phyloP scores from a whole-genome alignment of 306 rosid species.

The Aeschynomene evenia region DNA sequence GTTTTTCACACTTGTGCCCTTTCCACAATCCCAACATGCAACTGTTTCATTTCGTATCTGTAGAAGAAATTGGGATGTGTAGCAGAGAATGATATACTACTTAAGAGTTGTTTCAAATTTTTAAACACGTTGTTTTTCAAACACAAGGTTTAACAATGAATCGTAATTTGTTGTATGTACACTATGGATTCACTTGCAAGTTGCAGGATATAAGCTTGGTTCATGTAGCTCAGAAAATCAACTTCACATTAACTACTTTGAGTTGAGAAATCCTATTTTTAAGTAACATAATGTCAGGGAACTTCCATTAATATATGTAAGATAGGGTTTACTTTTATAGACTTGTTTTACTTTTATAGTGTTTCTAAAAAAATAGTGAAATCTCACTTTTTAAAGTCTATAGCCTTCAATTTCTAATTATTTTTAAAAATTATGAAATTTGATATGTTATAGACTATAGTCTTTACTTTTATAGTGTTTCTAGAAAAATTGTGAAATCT shows the following conservation, averaged over 20 bases:
- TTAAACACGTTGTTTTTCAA: not conserved
- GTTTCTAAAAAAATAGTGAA: too few species aligned
- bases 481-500: too few species aligned
- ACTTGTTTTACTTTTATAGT: too few species aligned
- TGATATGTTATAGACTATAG: too few species aligned
- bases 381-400: too few species aligned
- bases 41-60: not conserved
- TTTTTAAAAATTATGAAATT: too few species aligned
- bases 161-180: not conserved
- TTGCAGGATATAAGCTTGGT: not conserved
- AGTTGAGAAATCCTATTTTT: too few species aligned
- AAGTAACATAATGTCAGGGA: too few species aligned
- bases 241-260: not conserved
- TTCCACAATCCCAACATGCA: not conserved
- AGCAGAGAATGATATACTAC: not conserved
- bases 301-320: too few species aligned
- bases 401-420: too few species aligned
- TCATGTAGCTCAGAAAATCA: not conserved
- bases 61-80: not conserved
- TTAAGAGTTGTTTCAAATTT: not conserved
- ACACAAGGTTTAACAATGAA: not conserved
- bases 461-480: too few species aligned
- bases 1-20: not conserved
- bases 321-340: too few species aligned
- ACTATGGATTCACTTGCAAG: not conserved